phyloP scores from a whole-genome alignment of 495 filamentous ascomycete genomes.

The Lasiosphaeria miniovina region DNA sequence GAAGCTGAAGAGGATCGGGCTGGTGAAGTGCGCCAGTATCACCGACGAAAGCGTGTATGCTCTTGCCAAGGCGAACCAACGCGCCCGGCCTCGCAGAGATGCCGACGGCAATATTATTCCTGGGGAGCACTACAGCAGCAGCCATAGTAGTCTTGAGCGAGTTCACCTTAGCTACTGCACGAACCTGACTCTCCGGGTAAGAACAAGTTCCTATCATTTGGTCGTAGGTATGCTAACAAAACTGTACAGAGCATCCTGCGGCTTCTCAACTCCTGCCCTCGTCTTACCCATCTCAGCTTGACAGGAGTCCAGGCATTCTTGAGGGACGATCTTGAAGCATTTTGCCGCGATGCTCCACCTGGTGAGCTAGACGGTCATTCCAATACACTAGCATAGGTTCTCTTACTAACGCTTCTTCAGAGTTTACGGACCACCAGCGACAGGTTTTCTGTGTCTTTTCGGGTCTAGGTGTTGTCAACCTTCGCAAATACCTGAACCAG shows the following conservation, averaged over 20 bases:
- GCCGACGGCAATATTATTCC: slow-evolving; percentile 32
- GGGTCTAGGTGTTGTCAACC: slow-evolving; percentile 71
- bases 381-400: background rate
- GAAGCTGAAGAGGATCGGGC: slow-evolving; percentile 87
- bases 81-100: slow-evolving; percentile 49
- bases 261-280: slow-evolving; percentile 85
- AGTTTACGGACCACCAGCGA: slow-evolving; percentile 94
- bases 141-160: slow-evolving; percentile 69
- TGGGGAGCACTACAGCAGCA: slow-evolving; percentile 41
- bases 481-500: slow-evolving; percentile 74
- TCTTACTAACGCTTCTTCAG: slow-evolving; percentile 43
- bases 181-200: slow-evolving; percentile 72
- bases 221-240: slow-evolving; percentile 16
- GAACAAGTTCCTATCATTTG: slow-evolving; percentile 24
- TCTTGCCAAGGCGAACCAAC: slow-evolving; percentile 61
- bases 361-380: slow-evolving; percentile 40
- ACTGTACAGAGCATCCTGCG: slow-evolving; percentile 75
- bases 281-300: slow-evolving; percentile 89
- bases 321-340: slow-evolving; percentile 70
- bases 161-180: slow-evolving; percentile 97
- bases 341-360: slow-evolving; percentile 80
- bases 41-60: slow-evolving; percentile 86
- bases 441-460: slow-evolving; percentile 97
- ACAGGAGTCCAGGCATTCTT: slow-evolving; percentile 89
- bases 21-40: slow-evolving; percentile 90